phyloP scores from a whole-genome alignment of 257 asterid genomes.

The Lithospermum erythrorhizon region DNA sequence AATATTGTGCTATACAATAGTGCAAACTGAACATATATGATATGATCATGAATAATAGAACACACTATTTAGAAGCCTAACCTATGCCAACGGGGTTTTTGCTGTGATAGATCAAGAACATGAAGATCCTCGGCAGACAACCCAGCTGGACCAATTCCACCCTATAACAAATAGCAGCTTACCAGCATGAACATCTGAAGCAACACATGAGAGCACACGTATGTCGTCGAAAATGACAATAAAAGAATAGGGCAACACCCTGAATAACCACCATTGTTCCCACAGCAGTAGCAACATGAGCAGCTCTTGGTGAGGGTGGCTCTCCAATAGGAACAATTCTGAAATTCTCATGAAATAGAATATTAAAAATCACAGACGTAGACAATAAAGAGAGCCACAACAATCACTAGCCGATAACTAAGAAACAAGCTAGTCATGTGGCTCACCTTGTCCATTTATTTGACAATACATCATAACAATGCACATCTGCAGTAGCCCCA shows the following conservation, averaged over 20 bases:
- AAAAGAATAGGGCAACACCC: slow-evolving; percentile 33
- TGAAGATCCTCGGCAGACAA: slow-evolving; percentile 99
- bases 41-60: not conserved
- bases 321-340: slow-evolving; percentile 94
- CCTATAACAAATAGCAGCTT: no score
- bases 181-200: no score
- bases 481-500: slow-evolving; percentile 98
- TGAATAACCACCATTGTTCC: slow-evolving; percentile 99
- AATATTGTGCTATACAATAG: not conserved
- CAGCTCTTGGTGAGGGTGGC: slow-evolving; percentile 99
- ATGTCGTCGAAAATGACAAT: no score
- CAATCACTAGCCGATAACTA: not conserved
- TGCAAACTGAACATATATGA: not conserved
- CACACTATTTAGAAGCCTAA: slow-evolving; percentile 18
- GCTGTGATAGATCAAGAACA: slow-evolving; percentile 92
- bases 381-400: not conserved
- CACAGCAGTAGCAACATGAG: slow-evolving; percentile 97
- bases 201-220: no score
- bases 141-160: slow-evolving; percentile 88
- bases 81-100: slow-evolving; percentile 98
- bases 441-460: slow-evolving; percentile 94
- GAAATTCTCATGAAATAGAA: slow-evolving; percentile 18
- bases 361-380: slow-evolving; percentile 6
- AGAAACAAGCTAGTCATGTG: not conserved
- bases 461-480: slow-evolving; percentile 78